Percentiles rank a stretch among this genome's conserved stretches.
These are phyloP conservation scores for Bathelium albidoporum DNA, from an alignment of 495 filamentous ascomycete species.

Conservation along the genomic window DNA sequence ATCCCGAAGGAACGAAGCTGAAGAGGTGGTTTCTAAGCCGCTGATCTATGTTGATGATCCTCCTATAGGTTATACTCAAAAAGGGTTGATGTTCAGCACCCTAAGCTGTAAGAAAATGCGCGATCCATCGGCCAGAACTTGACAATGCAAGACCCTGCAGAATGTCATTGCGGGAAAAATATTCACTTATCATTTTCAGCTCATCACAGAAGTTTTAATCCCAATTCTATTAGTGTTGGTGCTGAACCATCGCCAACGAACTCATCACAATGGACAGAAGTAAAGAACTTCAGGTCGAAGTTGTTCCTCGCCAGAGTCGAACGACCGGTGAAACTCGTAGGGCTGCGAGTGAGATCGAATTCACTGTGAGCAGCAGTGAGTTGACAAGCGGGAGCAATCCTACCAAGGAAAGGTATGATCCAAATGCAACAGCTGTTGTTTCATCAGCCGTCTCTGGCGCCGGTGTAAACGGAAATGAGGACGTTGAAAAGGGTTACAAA, in stretches of 20 bases:
- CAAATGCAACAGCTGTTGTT: neutral
- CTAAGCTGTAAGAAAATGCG: too few species aligned
- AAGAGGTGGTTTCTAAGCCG: too few species aligned
- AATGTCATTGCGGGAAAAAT: neutral
- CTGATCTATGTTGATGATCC: too few species aligned
- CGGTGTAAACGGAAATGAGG: neutral
- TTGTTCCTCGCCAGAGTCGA: neutral
- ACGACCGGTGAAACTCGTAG: neutral
- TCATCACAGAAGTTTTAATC: neutral
- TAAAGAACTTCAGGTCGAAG: neutral
- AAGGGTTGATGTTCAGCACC: too few species aligned
- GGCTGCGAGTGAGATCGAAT: neutral
- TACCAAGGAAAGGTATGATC: neutral
- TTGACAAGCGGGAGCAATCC: neutral
- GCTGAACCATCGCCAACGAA: neutral
- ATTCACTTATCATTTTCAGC: neutral
- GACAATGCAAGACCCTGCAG: neutral
- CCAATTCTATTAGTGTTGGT: neutral
- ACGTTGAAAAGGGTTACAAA: neutral
- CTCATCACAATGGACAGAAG: neutral
- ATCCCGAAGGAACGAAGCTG: too few species aligned
- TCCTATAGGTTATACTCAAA: too few species aligned
- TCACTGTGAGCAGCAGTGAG: neutral
- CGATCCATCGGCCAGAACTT: neutral
- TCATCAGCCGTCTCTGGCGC: neutral